Percentiles rank a stretch among this genome's conserved stretches.
These are phyloP conservation scores for Fonsecaea monophora DNA, from an alignment of 2,329 filamentous ascomycete genomes.

Conservation along the genomic window DNA sequence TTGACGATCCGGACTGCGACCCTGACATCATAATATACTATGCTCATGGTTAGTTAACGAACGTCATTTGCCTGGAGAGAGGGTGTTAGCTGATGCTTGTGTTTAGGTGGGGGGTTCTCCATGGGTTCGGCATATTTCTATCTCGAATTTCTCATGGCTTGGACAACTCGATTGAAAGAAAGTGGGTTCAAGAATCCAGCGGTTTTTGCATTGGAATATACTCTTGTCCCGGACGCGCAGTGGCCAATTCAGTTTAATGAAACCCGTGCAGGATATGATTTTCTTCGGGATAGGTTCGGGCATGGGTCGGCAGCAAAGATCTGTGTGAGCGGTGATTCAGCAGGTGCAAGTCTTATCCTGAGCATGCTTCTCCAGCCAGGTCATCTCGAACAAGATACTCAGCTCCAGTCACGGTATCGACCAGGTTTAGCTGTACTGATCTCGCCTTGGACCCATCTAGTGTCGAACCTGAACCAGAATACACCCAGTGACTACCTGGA, in stretches of 20 bases:
- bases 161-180: slow-evolving; percentile 69
- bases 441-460: slow-evolving; percentile 79
- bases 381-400: slow-evolving; percentile 46
- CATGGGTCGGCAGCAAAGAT: slow-evolving; percentile 56
- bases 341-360: slow-evolving; percentile 75
- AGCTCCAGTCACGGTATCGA: slow-evolving; percentile 39
- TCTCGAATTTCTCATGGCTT: slow-evolving; percentile 78
- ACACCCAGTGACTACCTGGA: slow-evolving; percentile 79
- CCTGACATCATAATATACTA: slow-evolving; percentile 85
- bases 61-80: background rate
- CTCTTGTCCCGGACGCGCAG: slow-evolving; percentile 73
- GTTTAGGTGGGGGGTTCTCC: slow-evolving; percentile 75
- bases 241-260: slow-evolving; percentile 78
- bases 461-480: slow-evolving; percentile 70
- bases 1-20: slow-evolving; percentile 60
- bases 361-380: slow-evolving; percentile 72
- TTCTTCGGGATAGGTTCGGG: slow-evolving; percentile 37
- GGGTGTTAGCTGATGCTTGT: slow-evolving; percentile 23
- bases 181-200: slow-evolving; percentile 76
- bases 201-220: slow-evolving; percentile 81
- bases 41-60: slow-evolving; percentile 67
- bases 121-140: slow-evolving; percentile 87
- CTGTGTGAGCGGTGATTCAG: slow-evolving; percentile 78
- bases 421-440: slow-evolving; percentile 74
- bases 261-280: slow-evolving; percentile 69